These are phyloP conservation scores for Gaeumannomyces tritici DNA, from an alignment of 2,329 filamentous ascomycete genomes.

Conservation along the genomic window DNA sequence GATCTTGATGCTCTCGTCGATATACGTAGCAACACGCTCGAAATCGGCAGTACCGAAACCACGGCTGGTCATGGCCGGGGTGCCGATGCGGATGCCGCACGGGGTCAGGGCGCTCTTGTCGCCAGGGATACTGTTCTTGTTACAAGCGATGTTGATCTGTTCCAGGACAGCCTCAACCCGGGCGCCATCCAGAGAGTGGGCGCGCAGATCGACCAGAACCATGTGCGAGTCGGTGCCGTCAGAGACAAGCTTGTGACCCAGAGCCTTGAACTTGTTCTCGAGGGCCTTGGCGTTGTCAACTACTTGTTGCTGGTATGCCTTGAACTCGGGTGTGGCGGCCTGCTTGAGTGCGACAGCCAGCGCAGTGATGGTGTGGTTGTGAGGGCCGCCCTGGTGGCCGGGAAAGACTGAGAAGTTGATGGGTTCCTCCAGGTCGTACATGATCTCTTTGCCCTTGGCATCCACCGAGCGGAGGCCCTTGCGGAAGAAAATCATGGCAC, in stretches of 20 bases:
- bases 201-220: conserved; percentile 88
- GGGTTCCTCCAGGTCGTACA: conserved; percentile 88
- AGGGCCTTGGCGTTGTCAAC: conserved; percentile 89
- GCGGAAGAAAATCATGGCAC: conserved; percentile 99
- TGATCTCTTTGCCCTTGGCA: conserved; percentile 80
- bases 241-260: conserved; percentile 90
- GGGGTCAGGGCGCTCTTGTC: conserved; percentile 96
- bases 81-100: conserved; percentile 90
- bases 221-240: conserved; percentile 97
- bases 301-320: conserved; percentile 87
- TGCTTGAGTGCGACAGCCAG: conserved; percentile 92
- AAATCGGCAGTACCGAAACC: conserved; percentile 92
- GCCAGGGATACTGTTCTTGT: conserved; percentile 98
- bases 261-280: conserved; percentile 71
- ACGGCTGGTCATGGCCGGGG: conserved; percentile 93
- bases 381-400: conserved; percentile 94
- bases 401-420: conserved; percentile 99
- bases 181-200: conserved; percentile 79
- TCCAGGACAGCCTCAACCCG: conserved; percentile 94
- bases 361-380: conserved; percentile 99
- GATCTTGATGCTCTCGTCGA: conserved; percentile 80
- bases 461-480: conserved; percentile 89
- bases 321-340: conserved; percentile 83
- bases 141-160: conserved; percentile 97
- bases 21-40: conserved; percentile 80